Percentiles rank a stretch among this genome's conserved stretches.
Evolutionary conservation across 2,329 filamentous ascomycete species (phyloP).

Genomic region (Aspergillus tanneri): DNA sequence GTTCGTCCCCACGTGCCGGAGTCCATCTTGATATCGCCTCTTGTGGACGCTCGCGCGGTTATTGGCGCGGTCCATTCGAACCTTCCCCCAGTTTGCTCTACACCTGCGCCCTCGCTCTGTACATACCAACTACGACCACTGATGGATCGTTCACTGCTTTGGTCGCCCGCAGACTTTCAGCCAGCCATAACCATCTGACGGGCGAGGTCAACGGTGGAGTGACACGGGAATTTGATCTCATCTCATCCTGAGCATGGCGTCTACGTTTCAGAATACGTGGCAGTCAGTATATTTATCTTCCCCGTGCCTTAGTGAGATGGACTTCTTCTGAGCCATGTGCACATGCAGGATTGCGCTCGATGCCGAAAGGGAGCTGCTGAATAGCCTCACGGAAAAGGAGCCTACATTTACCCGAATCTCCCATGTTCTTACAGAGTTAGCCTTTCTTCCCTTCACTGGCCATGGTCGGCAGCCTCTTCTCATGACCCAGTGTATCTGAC

Average conservation of each 20-base stretch:
- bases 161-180: constrained; percentile 49
- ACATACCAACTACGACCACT: constrained; percentile 36
- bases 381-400: constrained; percentile 51
- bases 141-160: constrained; percentile 57
- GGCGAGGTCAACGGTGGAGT: constrained; percentile 53
- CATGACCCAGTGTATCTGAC: constrained; percentile 8
- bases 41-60: neutral
- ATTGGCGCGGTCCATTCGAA: neutral
- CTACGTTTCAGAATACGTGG: constrained; percentile 52
- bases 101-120: constrained; percentile 15
- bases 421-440: constrained; percentile 42
- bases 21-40: constrained; percentile 5
- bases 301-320: neutral
- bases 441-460: neutral
- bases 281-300: constrained; percentile 44
- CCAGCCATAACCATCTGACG: constrained; percentile 60
- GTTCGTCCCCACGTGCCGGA: constrained; percentile 14
- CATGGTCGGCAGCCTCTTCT: constrained; percentile 4
- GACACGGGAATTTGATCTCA: constrained; percentile 32
- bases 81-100: constrained; percentile 14
- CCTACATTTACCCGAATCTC: constrained; percentile 53
- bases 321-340: constrained; percentile 20
- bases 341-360: constrained; percentile 39
- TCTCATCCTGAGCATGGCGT: constrained; percentile 42
- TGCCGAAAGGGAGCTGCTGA: constrained; percentile 51